phyloP scores from a whole-genome alignment of 352 stramenopile genomes.

The Phytophthora pini region DNA sequence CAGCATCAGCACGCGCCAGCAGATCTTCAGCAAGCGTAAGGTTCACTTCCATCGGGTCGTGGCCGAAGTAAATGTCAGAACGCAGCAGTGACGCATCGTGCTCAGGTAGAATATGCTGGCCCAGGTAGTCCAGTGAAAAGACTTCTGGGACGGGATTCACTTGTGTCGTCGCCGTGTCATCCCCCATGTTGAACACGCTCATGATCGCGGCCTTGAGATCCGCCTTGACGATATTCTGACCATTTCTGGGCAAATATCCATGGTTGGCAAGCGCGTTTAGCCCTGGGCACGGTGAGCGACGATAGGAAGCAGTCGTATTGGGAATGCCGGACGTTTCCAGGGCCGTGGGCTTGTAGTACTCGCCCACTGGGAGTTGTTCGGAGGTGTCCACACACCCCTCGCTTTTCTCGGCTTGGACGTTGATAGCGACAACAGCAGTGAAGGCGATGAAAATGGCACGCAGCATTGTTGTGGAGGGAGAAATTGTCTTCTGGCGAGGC shows the following conservation, averaged over 20 bases:
- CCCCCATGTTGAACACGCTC: slow-evolving; percentile 43
- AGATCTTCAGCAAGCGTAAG: slow-evolving; percentile 27
- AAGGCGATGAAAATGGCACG: background rate
- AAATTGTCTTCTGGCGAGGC: background rate
- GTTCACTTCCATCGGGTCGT: slow-evolving; percentile 34
- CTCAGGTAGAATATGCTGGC: slow-evolving; percentile 41
- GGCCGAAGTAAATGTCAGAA: slow-evolving; percentile 33
- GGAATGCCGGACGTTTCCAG: slow-evolving; percentile 3
- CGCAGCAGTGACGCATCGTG: slow-evolving; percentile 46
- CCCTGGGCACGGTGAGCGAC: slow-evolving; percentile 12
- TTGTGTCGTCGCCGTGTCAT: slow-evolving; percentile 19
- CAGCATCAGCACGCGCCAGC: slow-evolving; percentile 24
- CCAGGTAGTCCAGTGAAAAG: slow-evolving; percentile 44
- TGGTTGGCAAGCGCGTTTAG: slow-evolving; percentile 19
- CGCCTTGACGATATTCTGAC: slow-evolving; percentile 33
- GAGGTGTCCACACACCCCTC: background rate
- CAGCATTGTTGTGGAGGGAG: background rate
- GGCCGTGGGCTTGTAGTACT: slow-evolving; percentile 10
- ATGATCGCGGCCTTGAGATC: slow-evolving; percentile 38
- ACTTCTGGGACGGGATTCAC: slow-evolving; percentile 21
- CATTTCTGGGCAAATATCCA: slow-evolving; percentile 22
- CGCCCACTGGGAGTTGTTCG: slow-evolving; percentile 5
- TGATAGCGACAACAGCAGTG: background rate
- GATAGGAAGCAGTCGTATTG: slow-evolving; percentile 4
- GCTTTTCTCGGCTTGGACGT: background rate